phyloP scores from a whole-genome alignment of 2,329 filamentous ascomycete genomes.

The Cercospora sesami region DNA sequence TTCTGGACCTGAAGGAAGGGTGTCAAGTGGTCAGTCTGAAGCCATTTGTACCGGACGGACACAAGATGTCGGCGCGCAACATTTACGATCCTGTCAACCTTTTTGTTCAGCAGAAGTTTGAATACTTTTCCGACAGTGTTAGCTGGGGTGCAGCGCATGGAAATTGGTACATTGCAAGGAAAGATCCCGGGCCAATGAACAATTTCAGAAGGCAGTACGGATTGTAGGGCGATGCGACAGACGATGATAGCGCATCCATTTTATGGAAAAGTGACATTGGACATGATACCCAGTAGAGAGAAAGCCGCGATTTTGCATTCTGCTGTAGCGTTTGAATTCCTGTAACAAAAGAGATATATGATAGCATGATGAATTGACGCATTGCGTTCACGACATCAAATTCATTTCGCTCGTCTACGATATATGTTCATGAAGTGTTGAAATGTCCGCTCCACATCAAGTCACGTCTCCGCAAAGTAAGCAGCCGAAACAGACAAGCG shows the following conservation, averaged over 20 bases:
- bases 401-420: neutral
- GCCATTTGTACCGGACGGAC: constrained; percentile 80
- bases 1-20: constrained; percentile 87
- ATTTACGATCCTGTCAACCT: constrained; percentile 79
- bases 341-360: neutral
- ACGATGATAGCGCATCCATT: constrained; percentile 7
- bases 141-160: constrained; percentile 84
- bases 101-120: constrained; percentile 70
- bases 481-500: constrained; percentile 26
- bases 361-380: neutral
- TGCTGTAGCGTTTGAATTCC: neutral
- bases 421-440: neutral
- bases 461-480: constrained; percentile 23
- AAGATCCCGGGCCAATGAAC: constrained; percentile 61
- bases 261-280: neutral
- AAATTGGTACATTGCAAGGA: constrained; percentile 83
- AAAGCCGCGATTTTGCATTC: neutral
- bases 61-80: constrained; percentile 71
- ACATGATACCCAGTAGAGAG: neutral
- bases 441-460: constrained; percentile 27
- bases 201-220: constrained; percentile 46
- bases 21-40: constrained; percentile 89
- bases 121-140: constrained; percentile 70
- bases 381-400: neutral
- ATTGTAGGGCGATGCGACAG: constrained; percentile 10